Evolutionary conservation across 2,329 filamentous ascomycete genomes (phyloP), one percentile per base, ranked within the genome.

Genomic region (Xylariaceae sp.): DNA sequence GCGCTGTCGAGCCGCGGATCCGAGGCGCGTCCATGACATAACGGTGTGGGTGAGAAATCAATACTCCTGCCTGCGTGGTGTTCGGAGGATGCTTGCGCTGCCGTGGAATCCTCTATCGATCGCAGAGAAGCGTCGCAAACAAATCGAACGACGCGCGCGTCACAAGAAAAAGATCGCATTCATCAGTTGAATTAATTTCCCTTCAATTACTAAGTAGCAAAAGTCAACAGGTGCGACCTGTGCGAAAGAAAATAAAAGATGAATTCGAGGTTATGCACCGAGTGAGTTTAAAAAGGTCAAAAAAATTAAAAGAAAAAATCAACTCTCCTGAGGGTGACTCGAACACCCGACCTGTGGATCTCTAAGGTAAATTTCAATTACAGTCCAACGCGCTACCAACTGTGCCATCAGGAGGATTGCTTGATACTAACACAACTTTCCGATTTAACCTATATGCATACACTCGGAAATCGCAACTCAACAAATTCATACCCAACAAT

Each of bases 381-480:
- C 57, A 62, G 61, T 64, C 61, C 59, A 64, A 56, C 60, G 59
- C 61, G 55, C 61, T 64, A 62, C 59, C 61, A 64, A 64, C 60
- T 64, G 59, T 56, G 55, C 55, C 47, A 62, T 62, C 55, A 60
- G 59, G 59, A 62, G 59, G 51, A 48, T 71, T 30, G 53, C 66
- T 30, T 30, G 23, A 30, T 30, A 5, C 5, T 30, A 45, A 63
- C 67, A 30, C 41, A 69, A 51, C 50, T 67, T 2, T 68, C 69
- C 11, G 59, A 74, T 6, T 2, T 15, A 47, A 47, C 11, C n/a
- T 17, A 17, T 47, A 49, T 15, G 8, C 15, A 18, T 18, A 10
- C n/a, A 9, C 47, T 4, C 5, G 23, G 23, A 30, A 30, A 30
- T 30, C 23, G 23, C 23, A 30, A 30, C 23, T 30, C 23, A 5